Percentiles rank a stretch among this genome's conserved stretches.
These are phyloP conservation scores for Entonaema liquescens DNA, from an alignment of 495 filamentous ascomycete species.

Conservation along the genomic window DNA sequence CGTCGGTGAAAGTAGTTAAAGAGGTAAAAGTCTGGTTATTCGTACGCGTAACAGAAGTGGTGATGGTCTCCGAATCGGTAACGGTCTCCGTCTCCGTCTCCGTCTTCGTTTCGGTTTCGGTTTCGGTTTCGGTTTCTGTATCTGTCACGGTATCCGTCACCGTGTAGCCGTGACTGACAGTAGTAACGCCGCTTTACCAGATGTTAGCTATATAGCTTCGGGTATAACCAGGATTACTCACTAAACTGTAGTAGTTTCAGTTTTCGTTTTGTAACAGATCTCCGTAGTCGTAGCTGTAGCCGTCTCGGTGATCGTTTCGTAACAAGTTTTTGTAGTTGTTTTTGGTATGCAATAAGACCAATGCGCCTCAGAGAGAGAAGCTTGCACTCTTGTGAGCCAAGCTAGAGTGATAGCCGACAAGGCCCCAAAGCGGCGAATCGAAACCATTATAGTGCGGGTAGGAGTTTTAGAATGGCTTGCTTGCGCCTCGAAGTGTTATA, in stretches of 20 bases:
- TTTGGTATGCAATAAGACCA: conserved; percentile 15
- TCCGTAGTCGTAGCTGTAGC: conserved; percentile 6
- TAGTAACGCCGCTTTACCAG: conserved; percentile 22
- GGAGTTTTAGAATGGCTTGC: conserved; percentile 2
- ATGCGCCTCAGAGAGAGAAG: conserved; percentile 15
- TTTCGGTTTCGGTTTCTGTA: neutral
- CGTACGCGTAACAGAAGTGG: conserved; percentile 3
- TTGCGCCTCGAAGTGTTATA: neutral
- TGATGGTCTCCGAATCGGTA: conserved; percentile 4
- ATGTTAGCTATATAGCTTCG: conserved; percentile 18
- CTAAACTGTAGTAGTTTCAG: conserved; percentile 36
- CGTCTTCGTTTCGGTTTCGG: conserved; percentile 3
- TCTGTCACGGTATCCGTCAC: neutral
- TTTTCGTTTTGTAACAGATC: conserved; percentile 28
- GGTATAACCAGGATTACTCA: conserved; percentile 20
- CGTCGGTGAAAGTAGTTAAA: conserved; percentile 15
- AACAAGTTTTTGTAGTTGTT: conserved; percentile 36
- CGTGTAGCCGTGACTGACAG: conserved; percentile 8
- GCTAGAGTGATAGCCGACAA: conserved; percentile 32
- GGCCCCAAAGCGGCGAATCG: conserved; percentile 23
- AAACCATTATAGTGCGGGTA: conserved; percentile 34
- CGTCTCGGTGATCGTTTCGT: conserved; percentile 20
- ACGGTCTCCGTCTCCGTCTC: conserved; percentile 14
- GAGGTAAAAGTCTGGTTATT: conserved; percentile 20
- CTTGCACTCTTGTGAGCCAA: conserved; percentile 16